A percentile compares a stretch with the other conserved stretches of the same genome.
Evolutionary conservation across 257 asterid species (phyloP).

Genomic region (Solanum bulbocastanum): DNA sequence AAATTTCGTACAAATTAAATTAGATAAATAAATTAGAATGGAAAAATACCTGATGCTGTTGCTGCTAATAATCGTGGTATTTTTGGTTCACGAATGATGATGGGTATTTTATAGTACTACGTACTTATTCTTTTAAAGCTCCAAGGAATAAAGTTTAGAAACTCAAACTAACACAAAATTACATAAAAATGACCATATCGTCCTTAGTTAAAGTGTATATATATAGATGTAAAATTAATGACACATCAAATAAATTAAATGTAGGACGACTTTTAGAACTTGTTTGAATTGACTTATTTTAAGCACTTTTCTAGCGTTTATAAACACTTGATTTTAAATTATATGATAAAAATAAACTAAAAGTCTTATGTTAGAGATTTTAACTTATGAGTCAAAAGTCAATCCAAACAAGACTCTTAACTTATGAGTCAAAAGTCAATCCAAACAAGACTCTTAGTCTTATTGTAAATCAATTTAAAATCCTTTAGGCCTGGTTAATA

Average conservation of each 20-base stretch:
- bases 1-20: not conserved
- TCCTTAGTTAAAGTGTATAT: not conserved
- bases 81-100: not conserved
- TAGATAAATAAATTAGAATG: not conserved
- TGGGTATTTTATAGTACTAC: not conserved
- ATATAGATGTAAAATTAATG: not conserved
- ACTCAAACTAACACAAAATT: not conserved
- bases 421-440: not conserved
- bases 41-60: not conserved
- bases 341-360: not conserved
- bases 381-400: not conserved
- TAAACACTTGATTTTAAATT: too few relatives aligned
- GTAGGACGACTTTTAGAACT: not conserved
- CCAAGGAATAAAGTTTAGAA: not conserved
- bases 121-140: not conserved
- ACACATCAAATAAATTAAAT: not conserved
- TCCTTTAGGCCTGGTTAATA: not conserved
- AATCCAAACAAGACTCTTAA: too few relatives aligned
- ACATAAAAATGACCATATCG: not conserved
- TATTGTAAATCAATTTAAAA: not conserved
- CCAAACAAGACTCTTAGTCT: not conserved
- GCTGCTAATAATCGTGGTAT: not conserved
- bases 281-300: too few relatives aligned
- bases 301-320: too few relatives aligned
- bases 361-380: not conserved